Percentiles rank a stretch among this genome's conserved stretches.
Conservation (phyloP, 148 eudicot species). For the Camellia lanceoleosa region DNA sequence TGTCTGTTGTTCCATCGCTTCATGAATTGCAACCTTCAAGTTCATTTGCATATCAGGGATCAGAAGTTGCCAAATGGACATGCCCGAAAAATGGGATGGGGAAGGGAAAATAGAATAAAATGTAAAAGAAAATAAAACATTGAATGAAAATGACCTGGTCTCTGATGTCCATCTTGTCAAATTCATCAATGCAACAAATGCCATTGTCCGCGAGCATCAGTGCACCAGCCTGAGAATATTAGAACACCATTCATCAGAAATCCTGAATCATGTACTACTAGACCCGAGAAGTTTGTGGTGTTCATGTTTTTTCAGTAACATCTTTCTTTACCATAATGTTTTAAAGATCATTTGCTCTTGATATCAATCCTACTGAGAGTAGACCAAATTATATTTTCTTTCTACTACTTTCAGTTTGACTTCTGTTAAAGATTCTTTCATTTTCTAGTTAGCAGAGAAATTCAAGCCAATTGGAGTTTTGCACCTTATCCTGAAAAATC, state of each 20-base stretch:
- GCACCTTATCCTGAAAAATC: background rate
- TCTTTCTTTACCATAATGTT: background rate
- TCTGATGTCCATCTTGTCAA: conserved; percentile 96
- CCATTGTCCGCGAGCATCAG: conserved; percentile 99
- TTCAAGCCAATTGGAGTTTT: background rate
- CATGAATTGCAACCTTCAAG: conserved; percentile 92
- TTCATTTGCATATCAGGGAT: conserved; percentile 15
- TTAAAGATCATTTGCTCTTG: background rate
- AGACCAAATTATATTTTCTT: background rate
- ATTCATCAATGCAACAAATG: conserved; percentile 95
- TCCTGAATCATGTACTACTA: conserved; percentile 6
- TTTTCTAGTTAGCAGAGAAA: background rate
- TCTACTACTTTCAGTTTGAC: background rate
- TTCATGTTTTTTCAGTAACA: background rate
- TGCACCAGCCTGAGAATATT: conserved; percentile 84
- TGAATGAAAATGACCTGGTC: conserved; percentile 68
- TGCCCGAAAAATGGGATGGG: background rate
- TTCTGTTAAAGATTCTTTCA: background rate
- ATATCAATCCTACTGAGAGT: background rate
- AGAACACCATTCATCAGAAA: conserved; percentile 20
- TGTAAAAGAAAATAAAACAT: background rate
- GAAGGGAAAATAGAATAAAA: background rate
- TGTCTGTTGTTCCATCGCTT: conserved; percentile 99
- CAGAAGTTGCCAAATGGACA: background rate
- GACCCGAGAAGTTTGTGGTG: no score